Conservation (phyloP, 805 yeast genomes). For the Myxozyma geophila region DNA sequence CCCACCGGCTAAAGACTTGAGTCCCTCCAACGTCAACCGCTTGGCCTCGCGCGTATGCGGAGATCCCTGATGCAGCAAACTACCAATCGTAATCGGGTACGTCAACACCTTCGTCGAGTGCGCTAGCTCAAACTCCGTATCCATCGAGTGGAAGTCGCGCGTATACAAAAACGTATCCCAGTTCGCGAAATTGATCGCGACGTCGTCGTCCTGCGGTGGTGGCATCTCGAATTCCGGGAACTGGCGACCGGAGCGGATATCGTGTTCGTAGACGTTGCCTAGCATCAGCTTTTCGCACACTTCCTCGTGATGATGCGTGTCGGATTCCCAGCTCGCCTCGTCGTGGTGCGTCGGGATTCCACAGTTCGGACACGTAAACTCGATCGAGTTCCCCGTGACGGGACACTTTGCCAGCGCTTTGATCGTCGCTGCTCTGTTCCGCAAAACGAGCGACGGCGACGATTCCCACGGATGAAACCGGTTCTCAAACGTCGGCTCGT, state of each 20-base stretch:
- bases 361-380: conserved; percentile 86
- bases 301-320: conserved; percentile 70
- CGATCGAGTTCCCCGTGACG: conserved; percentile 77
- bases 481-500: conserved; percentile 71
- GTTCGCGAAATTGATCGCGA: conserved; percentile 69
- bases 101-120: conserved; percentile 93
- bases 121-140: conserved; percentile 93
- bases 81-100: conserved; percentile 88
- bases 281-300: conserved; percentile 76
- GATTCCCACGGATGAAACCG: conserved; percentile 89
- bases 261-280: conserved; percentile 93
- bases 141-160: conserved; percentile 92
- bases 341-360: conserved; percentile 98
- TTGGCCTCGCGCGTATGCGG: conserved; percentile 88
- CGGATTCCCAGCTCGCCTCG: conserved; percentile 85
- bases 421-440: conserved; percentile 90
- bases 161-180: conserved; percentile 97
- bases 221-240: conserved; percentile 98
- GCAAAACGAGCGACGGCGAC: conserved; percentile 83
- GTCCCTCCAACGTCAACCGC: conserved; percentile 79
- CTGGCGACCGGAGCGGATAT: conserved; percentile 87
- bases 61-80: conserved; percentile 78
- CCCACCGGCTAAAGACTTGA: conserved; percentile 73
- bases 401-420: conserved; percentile 76
- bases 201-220: conserved; percentile 72